Evolutionary conservation across 306 rosid genomes (phyloP), one percentile per base, ranked within the genome.

Genomic region (Dalbergia cochinchinensis): DNA sequence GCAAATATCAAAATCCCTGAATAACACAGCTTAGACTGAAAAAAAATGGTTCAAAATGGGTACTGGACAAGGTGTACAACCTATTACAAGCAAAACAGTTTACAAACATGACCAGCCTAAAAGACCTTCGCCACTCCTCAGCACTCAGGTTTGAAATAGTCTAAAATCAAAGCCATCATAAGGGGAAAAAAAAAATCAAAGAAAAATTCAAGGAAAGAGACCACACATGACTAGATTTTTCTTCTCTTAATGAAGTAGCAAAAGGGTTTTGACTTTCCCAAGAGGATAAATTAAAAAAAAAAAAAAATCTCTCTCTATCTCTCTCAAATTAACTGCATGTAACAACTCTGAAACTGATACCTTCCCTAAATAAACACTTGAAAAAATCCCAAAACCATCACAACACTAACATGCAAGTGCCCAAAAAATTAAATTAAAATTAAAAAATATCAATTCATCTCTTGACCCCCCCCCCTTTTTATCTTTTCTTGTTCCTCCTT

Each of bases 41-140:
- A 74, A 71, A 62, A 15, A 14, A 14, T 57, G 8, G 71, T 20
- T 66, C 35, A 53, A 58, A 58, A 65, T 15, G 77, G 16, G 42
- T 4, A 6, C 22, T 44, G 35, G 42, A 20, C 54, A 60, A 16
- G 73, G 16, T 55, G 74, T 66, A 82, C 20, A 60, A 16, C 53
- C 80, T 53, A 76, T 41, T 82, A 71, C 69, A 73, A 54, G 77
- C 53, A 70, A 80, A 70, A 47, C 41, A 61, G 76, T 62, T 45
- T 35, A 69, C 73, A 65, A 34, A 81, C 8, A 55, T 63, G 81
- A 69, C 82, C 47, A 50, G 22, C 47, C 67, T 35, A 61, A 66
- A 35, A 18, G 65, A 71, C 74, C 39, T 65, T 37, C 70, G 54
- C 62, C 6, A 4, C 15, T 51, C 57, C 37, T 45, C 73, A 67